Percentiles rank a stretch among this genome's conserved stretches.
phyloP scores from a whole-genome alignment of 2,329 filamentous ascomycete species.

The Arthrobotrys entomopaga region DNA sequence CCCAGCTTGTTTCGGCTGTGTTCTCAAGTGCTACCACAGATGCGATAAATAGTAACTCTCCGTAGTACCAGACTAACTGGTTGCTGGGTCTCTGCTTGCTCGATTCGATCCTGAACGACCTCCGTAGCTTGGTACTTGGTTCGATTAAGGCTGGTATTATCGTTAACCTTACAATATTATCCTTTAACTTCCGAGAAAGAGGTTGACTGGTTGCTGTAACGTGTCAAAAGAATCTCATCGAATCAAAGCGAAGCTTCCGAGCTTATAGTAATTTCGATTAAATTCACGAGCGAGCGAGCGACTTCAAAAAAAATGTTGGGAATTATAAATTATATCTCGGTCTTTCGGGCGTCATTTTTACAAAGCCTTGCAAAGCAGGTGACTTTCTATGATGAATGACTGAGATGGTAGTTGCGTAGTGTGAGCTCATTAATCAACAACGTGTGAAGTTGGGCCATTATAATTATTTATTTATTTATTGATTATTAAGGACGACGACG shows the following conservation, averaged over 20 bases:
- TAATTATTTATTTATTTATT: neutral
- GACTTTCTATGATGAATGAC: constrained; percentile 18
- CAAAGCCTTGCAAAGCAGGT: constrained; percentile 20
- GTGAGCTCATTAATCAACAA: constrained; percentile 16
- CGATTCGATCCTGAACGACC: too few relatives aligned
- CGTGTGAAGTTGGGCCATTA: neutral
- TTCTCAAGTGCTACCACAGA: constrained; percentile 26
- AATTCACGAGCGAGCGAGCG: neutral
- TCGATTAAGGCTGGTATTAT: too few relatives aligned
- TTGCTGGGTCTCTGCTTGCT: constrained; percentile 10
- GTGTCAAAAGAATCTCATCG: constrained; percentile 29
- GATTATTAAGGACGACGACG: neutral
- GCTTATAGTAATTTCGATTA: neutral
- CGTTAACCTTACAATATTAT: too few relatives aligned
- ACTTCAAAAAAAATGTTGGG: neutral
- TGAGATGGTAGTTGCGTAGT: neutral
- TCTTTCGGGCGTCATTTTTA: neutral
- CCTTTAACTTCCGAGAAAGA: too few relatives aligned
- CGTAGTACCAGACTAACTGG: constrained; percentile 18
- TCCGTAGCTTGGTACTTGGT: too few relatives aligned
- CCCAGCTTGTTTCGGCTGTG: constrained; percentile 9
- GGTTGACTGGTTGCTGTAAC: constrained; percentile 15
- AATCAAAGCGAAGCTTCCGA: constrained; percentile 12
- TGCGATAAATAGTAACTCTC: constrained; percentile 47
- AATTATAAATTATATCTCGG: neutral